These are phyloP conservation scores for Austroboletus rostrupii DNA, from an alignment of 1,284 basidiomycete genomes.

Conservation along the genomic window DNA sequence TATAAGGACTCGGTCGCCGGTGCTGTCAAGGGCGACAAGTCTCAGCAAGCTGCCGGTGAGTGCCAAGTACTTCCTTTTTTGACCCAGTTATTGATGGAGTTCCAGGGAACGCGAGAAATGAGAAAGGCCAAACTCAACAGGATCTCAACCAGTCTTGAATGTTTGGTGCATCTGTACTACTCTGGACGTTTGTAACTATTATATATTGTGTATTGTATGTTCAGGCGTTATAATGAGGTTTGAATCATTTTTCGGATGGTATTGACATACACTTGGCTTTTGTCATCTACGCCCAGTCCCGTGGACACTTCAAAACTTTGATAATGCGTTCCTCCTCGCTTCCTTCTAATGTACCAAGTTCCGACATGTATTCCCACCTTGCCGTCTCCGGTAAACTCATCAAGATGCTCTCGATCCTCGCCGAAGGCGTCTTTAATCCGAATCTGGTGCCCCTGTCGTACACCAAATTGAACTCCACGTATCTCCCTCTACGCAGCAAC, in stretches of 20 bases:
- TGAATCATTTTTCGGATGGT: neutral
- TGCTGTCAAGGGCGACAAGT: constrained; percentile 61
- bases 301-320: constrained; percentile 46
- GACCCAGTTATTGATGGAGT: neutral
- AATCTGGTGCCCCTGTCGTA: constrained; percentile 87
- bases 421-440: constrained; percentile 86
- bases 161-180: neutral
- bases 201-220: constrained; percentile 2
- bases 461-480: constrained; percentile 94
- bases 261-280: neutral
- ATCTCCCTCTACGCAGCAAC: constrained; percentile 81
- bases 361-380: constrained; percentile 91
- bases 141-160: constrained; percentile 43
- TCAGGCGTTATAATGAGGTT: neutral
- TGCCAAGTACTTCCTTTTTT: neutral
- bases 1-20: constrained; percentile 68
- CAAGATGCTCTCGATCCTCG: constrained; percentile 88
- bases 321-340: constrained; percentile 57
- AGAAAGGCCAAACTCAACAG: constrained; percentile 59
- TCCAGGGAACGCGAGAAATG: constrained; percentile 51
- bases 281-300: constrained; percentile 54
- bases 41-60: constrained; percentile 55
- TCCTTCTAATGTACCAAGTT: constrained; percentile 65
- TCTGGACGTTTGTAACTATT: neutral
- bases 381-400: constrained; percentile 91